Evolutionary conservation across 2,329 filamentous ascomycete genomes (phyloP), one percentile per base, ranked within the genome.

Genomic region (Colletotrichum neosansevieriae): DNA sequence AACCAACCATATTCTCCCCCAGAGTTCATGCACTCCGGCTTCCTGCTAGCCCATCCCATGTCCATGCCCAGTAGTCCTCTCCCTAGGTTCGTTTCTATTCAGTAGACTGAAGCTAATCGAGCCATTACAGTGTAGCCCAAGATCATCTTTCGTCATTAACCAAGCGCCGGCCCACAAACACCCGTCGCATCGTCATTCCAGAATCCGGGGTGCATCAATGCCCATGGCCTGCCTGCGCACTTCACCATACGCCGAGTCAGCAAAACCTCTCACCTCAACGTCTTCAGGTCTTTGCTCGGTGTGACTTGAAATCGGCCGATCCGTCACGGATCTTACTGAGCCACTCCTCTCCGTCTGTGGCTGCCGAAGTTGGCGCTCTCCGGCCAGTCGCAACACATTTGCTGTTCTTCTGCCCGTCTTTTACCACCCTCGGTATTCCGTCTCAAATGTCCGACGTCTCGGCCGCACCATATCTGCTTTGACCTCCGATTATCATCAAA

Each of bases 371-470:
- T 3, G 21, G 15, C 29, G 21, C 49, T 15, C 21, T 15, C 29
- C 12, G 49, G 24, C 21, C 21, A 21, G 21, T 21, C 21, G 21
- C 21, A 21, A 21, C 49, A 51, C 21, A 51, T 29, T 45, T 17
- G 4, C 49, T n/a, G 36, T 44, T 36, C 24, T 24, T 15, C 44
- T 47, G 49, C 49, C 49, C 29, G 13, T 51, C 49, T 21, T 29
- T 51, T 66, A 21, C 42, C 49, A 13, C 19, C 38, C 44, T 44
- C 49, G 57, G 38, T 42, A n/a, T 54, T 47, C 47, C 62, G n/a
- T n/a, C n/a, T n/a, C n/a, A n/a, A n/a, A n/a, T n/a, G 49, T 63
- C 58, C 50, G 63, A 67, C 60, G 53, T 44, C n/a, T 38, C 50
- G 63, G 58, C 19, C 51, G 12, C 42, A 49, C 40, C 10, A 53